Base-by-base conservation (phyloP, 108 stramenopile species). In the Cyclotella baltica region DNA sequence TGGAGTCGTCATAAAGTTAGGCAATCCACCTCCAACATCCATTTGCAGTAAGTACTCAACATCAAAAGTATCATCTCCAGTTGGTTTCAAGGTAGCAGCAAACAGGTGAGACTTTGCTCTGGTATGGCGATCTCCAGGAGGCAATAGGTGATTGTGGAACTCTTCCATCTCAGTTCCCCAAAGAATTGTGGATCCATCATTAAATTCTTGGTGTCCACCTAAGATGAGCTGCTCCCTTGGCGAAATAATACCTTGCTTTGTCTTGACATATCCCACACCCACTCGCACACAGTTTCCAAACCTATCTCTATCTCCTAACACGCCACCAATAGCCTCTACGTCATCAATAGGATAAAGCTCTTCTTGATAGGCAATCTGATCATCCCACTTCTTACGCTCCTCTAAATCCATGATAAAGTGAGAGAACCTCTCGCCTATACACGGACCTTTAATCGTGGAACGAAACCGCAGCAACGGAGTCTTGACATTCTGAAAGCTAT, bases 81-180 rank as follows among this genome's bases (percentile, higher is more conserved):
- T 73, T 65, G 83, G 83, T 1, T 62, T 68, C 22, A 84, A 78
- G 20, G 83, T 80, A 15, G 78, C 78, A 23, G 76, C 78, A 64
- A 84, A 84, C 19, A 84, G 29, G 51, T 84, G 83, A 47, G 83
- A 84, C 38, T 71, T 75, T 1, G 83, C 83, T 29, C 83, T 68
- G 22, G 83, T 80, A 36, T 72, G 78, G 38, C 83, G 78, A 35
- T 75, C 62, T 36, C 76, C 76, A 10, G 73, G 67, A 33, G 83
- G 83, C 2, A 84, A 34, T 36, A 84, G 37, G 35, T 84, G 78
- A 52, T 84, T 77, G 74, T 84, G 83, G 33, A 62, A 75, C 43
- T 84, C 83, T 25, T 84, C 83, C 83, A 84, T 79, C 40, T 84
- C 83, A 15, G 83, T 84, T 19, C 83, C 83, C 83, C 83, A 84